Evolutionary conservation across 371 early-diverging fungal genomes (phyloP).

Genomic region (Gilbertella persicaria): DNA sequence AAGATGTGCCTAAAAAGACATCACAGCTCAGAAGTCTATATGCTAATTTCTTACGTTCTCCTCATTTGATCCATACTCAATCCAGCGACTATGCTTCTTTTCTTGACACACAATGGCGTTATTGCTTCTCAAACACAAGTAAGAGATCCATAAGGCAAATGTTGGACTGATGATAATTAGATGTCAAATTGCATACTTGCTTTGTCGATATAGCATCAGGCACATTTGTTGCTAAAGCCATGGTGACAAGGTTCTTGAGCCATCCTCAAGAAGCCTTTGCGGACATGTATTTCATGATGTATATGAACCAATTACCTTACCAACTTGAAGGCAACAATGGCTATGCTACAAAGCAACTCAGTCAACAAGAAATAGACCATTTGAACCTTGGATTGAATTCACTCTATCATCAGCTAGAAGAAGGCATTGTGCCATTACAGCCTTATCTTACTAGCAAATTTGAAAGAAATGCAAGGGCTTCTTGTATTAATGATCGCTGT

Average conservation of each 20-base stretch:
- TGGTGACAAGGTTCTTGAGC: constrained; percentile 51
- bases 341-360: neutral
- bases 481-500: constrained; percentile 61
- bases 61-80: constrained; percentile 59
- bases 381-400: constrained; percentile 33
- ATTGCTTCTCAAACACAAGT: constrained; percentile 67
- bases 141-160: constrained; percentile 3
- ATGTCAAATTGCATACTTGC: constrained; percentile 58
- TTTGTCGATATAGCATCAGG: constrained; percentile 58
- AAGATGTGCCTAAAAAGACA: constrained; percentile 46
- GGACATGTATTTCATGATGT: constrained; percentile 64
- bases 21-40: constrained; percentile 56
- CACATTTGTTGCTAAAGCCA: constrained; percentile 55
- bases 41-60: constrained; percentile 61
- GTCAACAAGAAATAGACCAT: constrained; percentile 10
- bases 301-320: constrained; percentile 62
- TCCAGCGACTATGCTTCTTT: constrained; percentile 50
- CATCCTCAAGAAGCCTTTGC: constrained; percentile 53
- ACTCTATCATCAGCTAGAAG: constrained; percentile 33
- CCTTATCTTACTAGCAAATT: constrained; percentile 6
- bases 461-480: constrained; percentile 31
- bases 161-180: constrained; percentile 18
- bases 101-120: constrained; percentile 61
- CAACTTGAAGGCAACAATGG: constrained; percentile 42
- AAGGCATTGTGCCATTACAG: constrained; percentile 4